These are phyloP conservation scores for Nasturtium officinale DNA, from an alignment of 345 rosid genomes.

Conservation along the genomic window DNA sequence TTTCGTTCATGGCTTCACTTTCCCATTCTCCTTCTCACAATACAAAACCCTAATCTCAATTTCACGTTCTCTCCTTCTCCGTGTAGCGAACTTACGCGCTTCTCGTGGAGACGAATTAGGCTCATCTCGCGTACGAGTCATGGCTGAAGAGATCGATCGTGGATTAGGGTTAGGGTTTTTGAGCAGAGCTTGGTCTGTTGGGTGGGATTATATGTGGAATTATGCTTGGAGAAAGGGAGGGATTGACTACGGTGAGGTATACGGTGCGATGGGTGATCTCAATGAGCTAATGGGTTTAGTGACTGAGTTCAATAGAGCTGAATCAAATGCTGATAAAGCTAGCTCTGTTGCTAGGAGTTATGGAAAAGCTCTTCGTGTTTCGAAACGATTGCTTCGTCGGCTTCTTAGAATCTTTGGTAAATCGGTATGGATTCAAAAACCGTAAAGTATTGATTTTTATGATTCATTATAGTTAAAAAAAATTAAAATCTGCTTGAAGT, in stretches of 20 bases:
- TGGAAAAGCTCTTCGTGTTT: conserved; percentile 50
- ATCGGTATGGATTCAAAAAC: conserved; percentile 48
- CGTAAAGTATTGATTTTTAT: neutral
- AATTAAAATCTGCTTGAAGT: neutral
- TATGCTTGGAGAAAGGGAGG: conserved; percentile 72
- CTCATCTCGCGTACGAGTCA: conserved; percentile 53
- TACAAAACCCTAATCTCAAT: conserved; percentile 56
- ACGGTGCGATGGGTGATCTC: conserved; percentile 60
- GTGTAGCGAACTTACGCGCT: conserved; percentile 74
- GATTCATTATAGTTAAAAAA: no score
- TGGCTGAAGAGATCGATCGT: conserved; percentile 60
- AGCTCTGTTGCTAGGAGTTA: conserved; percentile 58
- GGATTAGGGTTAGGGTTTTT: conserved; percentile 51
- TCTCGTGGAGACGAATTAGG: conserved; percentile 71
- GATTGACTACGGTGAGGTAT: conserved; percentile 50
- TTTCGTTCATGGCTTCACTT: conserved; percentile 41
- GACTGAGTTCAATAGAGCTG: conserved; percentile 52
- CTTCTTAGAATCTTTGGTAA: conserved; percentile 54
- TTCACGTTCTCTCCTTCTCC: conserved; percentile 68
- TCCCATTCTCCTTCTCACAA: conserved; percentile 48
- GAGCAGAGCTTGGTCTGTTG: conserved; percentile 59
- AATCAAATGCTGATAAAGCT: conserved; percentile 55
- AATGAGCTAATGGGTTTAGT: conserved; percentile 56
- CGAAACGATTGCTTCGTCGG: conserved; percentile 53
- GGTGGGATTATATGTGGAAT: conserved; percentile 77